Evolutionary conservation across 2,329 filamentous ascomycete genomes (phyloP).

Genomic region (Chaetomium sp.): DNA sequence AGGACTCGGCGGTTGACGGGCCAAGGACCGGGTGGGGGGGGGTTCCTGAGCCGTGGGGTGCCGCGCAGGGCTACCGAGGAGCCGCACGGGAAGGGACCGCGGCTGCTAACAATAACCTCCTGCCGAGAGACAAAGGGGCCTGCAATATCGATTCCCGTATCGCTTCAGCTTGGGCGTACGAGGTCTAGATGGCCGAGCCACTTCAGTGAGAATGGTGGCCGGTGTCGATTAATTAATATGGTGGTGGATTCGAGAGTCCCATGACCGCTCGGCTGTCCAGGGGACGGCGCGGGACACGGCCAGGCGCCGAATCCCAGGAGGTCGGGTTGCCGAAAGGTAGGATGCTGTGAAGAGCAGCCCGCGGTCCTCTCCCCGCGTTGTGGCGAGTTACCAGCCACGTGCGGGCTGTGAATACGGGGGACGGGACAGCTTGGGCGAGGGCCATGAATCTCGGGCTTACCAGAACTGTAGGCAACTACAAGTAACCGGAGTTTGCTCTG

Average conservation of each 20-base stretch:
- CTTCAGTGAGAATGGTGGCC: slow-evolving; percentile 16
- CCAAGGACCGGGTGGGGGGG: neutral
- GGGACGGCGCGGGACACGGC: slow-evolving; percentile 9
- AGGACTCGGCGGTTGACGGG: slow-evolving; percentile 6
- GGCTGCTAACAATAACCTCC: slow-evolving; percentile 1
- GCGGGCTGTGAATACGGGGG: neutral
- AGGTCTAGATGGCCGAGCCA: slow-evolving; percentile 16
- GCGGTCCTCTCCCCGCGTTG: neutral
- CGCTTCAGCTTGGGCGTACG: slow-evolving; percentile 1
- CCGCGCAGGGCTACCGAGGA: neutral
- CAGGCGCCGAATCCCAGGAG: slow-evolving; percentile 9
- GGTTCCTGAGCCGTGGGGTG: slow-evolving; percentile 6
- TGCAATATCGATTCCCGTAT: slow-evolving; percentile 19
- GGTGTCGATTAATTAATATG: slow-evolving; percentile 33
- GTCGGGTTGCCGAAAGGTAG: slow-evolving; percentile 19
- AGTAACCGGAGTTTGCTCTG: too few species aligned
- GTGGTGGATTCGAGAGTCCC: slow-evolving; percentile 23
- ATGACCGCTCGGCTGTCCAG: slow-evolving; percentile 25
- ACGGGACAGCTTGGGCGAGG: neutral
- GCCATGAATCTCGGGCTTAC: neutral
- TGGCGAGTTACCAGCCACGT: neutral
- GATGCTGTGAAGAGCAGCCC: neutral
- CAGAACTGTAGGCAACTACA: neutral
- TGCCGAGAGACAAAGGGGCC: neutral
- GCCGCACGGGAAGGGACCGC: slow-evolving; percentile 8